A percentile compares a stretch with the other conserved stretches of the same genome.
Evolutionary conservation across 176 grass and related monocot genomes (phyloP).

Genomic region (Alloteropsis semialata): DNA sequence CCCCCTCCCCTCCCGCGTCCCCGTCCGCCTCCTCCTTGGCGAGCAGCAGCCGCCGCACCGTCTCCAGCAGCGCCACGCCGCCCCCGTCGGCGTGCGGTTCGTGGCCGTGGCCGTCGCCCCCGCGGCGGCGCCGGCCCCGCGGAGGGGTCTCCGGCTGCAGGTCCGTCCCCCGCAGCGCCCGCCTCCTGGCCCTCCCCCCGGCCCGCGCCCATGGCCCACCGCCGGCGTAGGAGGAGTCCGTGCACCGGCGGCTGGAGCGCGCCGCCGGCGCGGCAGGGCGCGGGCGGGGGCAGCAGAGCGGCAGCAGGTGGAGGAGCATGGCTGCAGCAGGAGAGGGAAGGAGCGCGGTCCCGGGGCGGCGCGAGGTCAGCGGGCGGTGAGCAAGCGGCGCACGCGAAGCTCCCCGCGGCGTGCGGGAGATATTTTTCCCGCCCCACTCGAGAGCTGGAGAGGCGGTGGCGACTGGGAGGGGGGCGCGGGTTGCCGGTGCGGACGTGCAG

Average conservation of each 20-base stretch:
- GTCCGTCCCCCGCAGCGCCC: conserved; percentile 33
- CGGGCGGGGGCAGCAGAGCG: conserved; percentile 32
- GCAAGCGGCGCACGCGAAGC: neutral
- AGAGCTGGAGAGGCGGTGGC: neutral
- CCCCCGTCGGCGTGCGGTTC: neutral
- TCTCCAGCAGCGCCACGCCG: conserved; percentile 23
- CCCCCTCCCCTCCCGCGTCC: neutral
- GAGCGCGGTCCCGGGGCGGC: neutral
- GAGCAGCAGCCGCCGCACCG: conserved; percentile 39
- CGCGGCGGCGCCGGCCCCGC: neutral
- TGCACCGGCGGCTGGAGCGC: neutral
- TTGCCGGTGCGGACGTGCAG: too few relatives aligned
- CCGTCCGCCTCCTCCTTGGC: neutral
- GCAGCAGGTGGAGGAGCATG: conserved; percentile 51
- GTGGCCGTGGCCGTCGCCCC: neutral
- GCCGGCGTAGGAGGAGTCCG: neutral
- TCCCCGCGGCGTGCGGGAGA: neutral
- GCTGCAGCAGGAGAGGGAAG: neutral
- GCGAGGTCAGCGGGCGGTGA: too few relatives aligned
- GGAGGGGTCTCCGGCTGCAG: conserved; percentile 13
- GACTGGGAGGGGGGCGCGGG: neutral
- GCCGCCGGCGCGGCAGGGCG: neutral
- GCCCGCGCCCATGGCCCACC: neutral
- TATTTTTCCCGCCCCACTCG: neutral
- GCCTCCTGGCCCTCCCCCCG: neutral